Evolutionary conservation across 2,329 filamentous ascomycete genomes (phyloP), one percentile per base, ranked within the genome.

Genomic region (Diplodia seriata): DNA sequence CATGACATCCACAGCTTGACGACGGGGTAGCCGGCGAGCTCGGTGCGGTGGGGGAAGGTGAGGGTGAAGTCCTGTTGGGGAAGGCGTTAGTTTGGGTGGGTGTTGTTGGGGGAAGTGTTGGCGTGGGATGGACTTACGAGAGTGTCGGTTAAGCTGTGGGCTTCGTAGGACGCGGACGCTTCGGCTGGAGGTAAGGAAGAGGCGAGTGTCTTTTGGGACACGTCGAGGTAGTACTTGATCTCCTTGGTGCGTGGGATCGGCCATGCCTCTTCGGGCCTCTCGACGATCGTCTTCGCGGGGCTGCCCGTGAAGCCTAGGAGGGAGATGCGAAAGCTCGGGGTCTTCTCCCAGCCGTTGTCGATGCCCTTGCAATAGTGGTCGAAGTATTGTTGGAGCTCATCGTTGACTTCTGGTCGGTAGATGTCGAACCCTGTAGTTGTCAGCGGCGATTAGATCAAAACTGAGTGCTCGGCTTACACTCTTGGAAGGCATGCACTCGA

Each of bases 341-440:
- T 85, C 57, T 78, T 75, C 68, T 84, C 80, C 82, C 81, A 85
- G n/a, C 73, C 80, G 65, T 85, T 85, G 0, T 81, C 68, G 0
- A 75, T 73, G 0, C 75, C 79, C 38, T 80, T 82, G 18, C 85
- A 74, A 67, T 81, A 86, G 2, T 71, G 73, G 64, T 85, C 83
- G 66, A 85, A 85, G 73, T 82, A 85, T 7, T 53, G 68, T 4
- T 71, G 68, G 2, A 74, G 62, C 20, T 74, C 71, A 4, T 72
- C 67, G 8, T 70, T 68, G 4, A 69, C 50, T 11, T 71, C 59
- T 26, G n/a, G 43, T 20, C 55, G 65, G 26, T 67, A 67, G 36
- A 67, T 51, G 47, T 67, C 65, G 55, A 53, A 49, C 65, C 64
- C 64, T 67, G 14, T 0, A 2, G 7, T n/a, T 23, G 9, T 67